These are phyloP conservation scores for Neoconidiobolus thromboides DNA, from an alignment of 371 early-diverging fungal genomes.

Conservation along the genomic window DNA sequence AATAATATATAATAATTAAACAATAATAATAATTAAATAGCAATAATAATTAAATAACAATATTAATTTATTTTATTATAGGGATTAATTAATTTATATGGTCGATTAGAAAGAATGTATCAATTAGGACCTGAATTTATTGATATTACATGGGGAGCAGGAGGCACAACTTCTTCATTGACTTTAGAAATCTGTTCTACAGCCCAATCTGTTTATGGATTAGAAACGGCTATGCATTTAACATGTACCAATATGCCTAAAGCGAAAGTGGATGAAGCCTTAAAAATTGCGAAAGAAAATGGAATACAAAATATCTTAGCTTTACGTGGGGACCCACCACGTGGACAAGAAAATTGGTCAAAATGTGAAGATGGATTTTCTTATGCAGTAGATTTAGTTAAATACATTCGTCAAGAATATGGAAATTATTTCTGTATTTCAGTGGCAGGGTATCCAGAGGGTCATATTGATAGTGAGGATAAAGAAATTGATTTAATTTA, in stretches of 20 bases:
- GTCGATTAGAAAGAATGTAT: slow-evolving; percentile 81
- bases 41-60: too few species aligned
- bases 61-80: slow-evolving; percentile 5
- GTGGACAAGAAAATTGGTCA: slow-evolving; percentile 49
- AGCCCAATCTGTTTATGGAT: slow-evolving; percentile 70
- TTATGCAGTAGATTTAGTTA: slow-evolving; percentile 64
- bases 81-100: slow-evolving; percentile 73
- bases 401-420: slow-evolving; percentile 59
- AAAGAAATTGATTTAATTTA: slow-evolving; percentile 43
- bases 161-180: slow-evolving; percentile 66
- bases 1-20: too few species aligned
- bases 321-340: slow-evolving; percentile 75
- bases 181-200: slow-evolving; percentile 61
- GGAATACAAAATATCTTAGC: slow-evolving; percentile 84
- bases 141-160: slow-evolving; percentile 90
- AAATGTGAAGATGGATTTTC: slow-evolving; percentile 52
- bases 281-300: slow-evolving; percentile 54
- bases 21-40: too few species aligned
- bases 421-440: slow-evolving; percentile 80
- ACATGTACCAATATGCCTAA: slow-evolving; percentile 85
- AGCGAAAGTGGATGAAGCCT: slow-evolving; percentile 54
- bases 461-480: slow-evolving; percentile 38
- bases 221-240: slow-evolving; percentile 82
- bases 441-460: slow-evolving; percentile 71
- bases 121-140: slow-evolving; percentile 75